These are phyloP conservation scores for Pachysandra terminalis DNA, from an alignment of 164 flowering plant genomes.

Conservation along the genomic window DNA sequence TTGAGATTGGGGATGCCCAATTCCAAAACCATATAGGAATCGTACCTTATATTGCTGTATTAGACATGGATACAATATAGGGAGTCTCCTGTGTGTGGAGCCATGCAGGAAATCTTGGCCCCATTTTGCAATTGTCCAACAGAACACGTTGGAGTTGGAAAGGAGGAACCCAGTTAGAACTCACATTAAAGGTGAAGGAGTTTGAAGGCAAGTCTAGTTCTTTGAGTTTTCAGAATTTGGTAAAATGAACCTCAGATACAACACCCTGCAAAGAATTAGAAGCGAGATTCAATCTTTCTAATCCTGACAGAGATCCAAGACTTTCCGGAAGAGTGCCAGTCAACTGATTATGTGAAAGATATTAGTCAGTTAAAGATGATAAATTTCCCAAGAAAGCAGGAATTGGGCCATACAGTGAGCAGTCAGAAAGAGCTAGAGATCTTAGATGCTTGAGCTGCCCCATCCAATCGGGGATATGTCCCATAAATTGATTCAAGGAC, in stretches of 20 bases:
- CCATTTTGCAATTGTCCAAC: conserved; percentile 17
- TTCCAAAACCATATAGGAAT: conserved; percentile 27
- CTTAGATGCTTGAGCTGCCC: neutral
- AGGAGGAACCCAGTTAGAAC: conserved; percentile 21
- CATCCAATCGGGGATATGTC: neutral
- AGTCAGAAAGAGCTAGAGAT: too few relatives aligned
- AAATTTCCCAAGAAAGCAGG: too few relatives aligned
- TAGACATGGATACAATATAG: conserved; percentile 3
- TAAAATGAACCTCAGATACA: conserved; percentile 21
- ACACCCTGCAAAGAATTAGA: conserved; percentile 23
- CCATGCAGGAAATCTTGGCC: conserved; percentile 22
- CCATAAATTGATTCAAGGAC: too few relatives aligned
- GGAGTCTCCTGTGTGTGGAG: conserved; percentile 20
- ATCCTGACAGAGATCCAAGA: conserved; percentile 15
- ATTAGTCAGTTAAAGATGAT: too few relatives aligned
- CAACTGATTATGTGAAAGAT: neutral
- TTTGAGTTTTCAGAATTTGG: conserved; percentile 16
- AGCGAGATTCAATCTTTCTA: conserved; percentile 11
- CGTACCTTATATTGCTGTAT: conserved; percentile 13
- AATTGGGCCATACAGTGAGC: too few relatives aligned
- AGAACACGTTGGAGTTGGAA: conserved; percentile 13
- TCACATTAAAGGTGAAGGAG: conserved; percentile 6
- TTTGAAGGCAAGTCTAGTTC: conserved; percentile 11
- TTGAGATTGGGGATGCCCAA: neutral
- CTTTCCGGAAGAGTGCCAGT: neutral